Evolutionary conservation across 192 early-diverging fungal species (phyloP).

Genomic region (Radiomyces spectabilis): DNA sequence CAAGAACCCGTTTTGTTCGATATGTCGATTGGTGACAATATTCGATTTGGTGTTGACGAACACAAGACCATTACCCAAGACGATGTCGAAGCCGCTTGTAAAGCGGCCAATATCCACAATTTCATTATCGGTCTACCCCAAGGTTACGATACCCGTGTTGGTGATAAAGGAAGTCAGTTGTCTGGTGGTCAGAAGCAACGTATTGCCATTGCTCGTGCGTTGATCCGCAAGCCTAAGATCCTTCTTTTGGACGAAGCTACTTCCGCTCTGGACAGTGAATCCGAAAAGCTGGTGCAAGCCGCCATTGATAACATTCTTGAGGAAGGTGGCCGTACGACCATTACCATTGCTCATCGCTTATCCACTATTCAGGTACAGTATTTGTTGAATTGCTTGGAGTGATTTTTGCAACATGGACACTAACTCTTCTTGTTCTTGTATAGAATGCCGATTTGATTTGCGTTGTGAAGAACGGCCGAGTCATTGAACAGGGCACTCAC

Average conservation of each 20-base stretch:
- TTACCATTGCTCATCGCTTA: constrained; percentile 69
- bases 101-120: constrained; percentile 53
- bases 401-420: too few species aligned
- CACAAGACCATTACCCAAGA: constrained; percentile 31
- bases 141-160: constrained; percentile 60
- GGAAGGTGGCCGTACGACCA: constrained; percentile 56
- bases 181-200: constrained; percentile 75
- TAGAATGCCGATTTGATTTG: constrained; percentile 44
- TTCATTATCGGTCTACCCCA: constrained; percentile 51
- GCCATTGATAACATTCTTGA: constrained; percentile 61
- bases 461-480: constrained; percentile 59
- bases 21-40: constrained; percentile 78
- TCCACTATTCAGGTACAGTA: constrained; percentile 64
- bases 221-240: constrained; percentile 80
- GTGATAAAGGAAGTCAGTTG: constrained; percentile 57
- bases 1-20: constrained; percentile 92
- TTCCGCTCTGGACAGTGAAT: constrained; percentile 61
- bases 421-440: too few species aligned
- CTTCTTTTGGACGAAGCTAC: constrained; percentile 84
- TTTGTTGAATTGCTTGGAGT: too few species aligned
- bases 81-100: constrained; percentile 46
- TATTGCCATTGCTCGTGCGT: constrained; percentile 81
- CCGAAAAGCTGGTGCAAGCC: constrained; percentile 63
- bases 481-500: constrained; percentile 56
- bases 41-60: constrained; percentile 54